A percentile compares a stretch with the other conserved stretches of the same genome.
These are phyloP conservation scores for Aspergillus sp. DNA, from an alignment of 2,329 filamentous ascomycete species.

Conservation along the genomic window DNA sequence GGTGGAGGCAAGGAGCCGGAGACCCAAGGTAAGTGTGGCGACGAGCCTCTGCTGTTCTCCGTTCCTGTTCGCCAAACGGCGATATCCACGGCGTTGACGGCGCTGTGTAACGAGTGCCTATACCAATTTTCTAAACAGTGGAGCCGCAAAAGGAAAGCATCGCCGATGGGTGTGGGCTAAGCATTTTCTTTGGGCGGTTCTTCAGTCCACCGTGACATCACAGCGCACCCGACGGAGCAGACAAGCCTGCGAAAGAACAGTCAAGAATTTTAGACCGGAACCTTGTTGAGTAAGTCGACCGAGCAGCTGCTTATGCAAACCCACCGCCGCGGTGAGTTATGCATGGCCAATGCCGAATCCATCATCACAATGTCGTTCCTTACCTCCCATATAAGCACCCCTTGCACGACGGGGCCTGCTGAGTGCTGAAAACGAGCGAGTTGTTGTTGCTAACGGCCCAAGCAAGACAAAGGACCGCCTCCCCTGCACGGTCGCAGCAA, in stretches of 20 bases:
- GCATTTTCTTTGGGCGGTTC: conserved; percentile 28
- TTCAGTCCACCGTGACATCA: conserved; percentile 14
- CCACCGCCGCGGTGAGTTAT: neutral
- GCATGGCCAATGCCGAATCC: neutral
- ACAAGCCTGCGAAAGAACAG: conserved; percentile 1
- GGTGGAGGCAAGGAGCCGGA: conserved; percentile 24
- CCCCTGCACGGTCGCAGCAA: neutral
- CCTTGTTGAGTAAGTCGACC: neutral
- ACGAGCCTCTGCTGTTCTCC: conserved; percentile 1
- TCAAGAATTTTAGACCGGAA: conserved; percentile 2
- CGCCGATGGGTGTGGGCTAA: conserved; percentile 30
- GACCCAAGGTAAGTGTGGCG: conserved; percentile 8
- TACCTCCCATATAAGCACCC: neutral
- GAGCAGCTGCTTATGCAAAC: neutral
- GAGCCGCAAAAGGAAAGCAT: conserved; percentile 29
- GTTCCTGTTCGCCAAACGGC: neutral
- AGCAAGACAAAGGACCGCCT: neutral
- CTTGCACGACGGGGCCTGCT: neutral
- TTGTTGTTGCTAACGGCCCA: neutral
- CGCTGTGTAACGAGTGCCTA: neutral
- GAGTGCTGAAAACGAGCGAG: neutral
- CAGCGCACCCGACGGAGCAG: neutral
- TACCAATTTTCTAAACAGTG: conserved; percentile 19
- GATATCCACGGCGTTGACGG: neutral
- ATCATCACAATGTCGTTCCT: neutral